These are phyloP conservation scores for Candida nanaspora DNA, from an alignment of 805 yeast genomes.

Conservation along the genomic window DNA sequence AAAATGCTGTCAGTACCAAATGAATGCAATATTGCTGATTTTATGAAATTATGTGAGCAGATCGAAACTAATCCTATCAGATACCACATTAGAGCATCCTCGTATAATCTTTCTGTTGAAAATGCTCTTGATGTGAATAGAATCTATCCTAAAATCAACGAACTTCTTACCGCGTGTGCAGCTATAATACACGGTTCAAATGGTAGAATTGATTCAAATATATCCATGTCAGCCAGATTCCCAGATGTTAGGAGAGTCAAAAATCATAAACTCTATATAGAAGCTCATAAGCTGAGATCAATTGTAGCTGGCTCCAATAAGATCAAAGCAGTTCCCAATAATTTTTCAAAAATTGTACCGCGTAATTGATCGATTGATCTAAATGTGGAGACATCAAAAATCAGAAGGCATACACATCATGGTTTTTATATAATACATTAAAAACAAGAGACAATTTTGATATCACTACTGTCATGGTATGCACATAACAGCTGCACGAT, in stretches of 20 bases:
- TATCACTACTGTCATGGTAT: too few species aligned
- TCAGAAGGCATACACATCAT: too few species aligned
- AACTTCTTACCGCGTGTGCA: slow-evolving; percentile 13
- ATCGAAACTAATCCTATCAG: slow-evolving; percentile 41
- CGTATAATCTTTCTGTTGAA: slow-evolving; percentile 11
- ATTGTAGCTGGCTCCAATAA: not conserved
- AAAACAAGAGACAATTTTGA: too few species aligned
- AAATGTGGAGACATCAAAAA: too few species aligned
- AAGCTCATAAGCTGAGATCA: not conserved
- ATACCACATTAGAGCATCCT: slow-evolving; percentile 35
- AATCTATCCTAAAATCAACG: slow-evolving; percentile 6
- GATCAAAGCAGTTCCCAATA: not conserved
- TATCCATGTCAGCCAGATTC: slow-evolving; percentile 15
- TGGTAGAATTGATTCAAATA: slow-evolving; percentile 7
- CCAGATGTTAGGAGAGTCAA: slow-evolving; percentile 10
- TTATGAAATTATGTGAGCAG: slow-evolving; percentile 34
- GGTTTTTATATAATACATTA: too few species aligned
- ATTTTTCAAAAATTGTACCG: not conserved
- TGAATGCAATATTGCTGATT: slow-evolving; percentile 20
- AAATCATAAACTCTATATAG: not conserved
- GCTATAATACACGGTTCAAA: slow-evolving; percentile 17
- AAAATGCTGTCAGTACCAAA: slow-evolving; percentile 31
- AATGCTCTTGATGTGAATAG: slow-evolving; percentile 10
- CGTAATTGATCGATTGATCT: not conserved
- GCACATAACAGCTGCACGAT: too few species aligned